Base-by-base conservation (phyloP, 2,329 filamentous ascomycete species). In the Phialocephala subalpina region DNA sequence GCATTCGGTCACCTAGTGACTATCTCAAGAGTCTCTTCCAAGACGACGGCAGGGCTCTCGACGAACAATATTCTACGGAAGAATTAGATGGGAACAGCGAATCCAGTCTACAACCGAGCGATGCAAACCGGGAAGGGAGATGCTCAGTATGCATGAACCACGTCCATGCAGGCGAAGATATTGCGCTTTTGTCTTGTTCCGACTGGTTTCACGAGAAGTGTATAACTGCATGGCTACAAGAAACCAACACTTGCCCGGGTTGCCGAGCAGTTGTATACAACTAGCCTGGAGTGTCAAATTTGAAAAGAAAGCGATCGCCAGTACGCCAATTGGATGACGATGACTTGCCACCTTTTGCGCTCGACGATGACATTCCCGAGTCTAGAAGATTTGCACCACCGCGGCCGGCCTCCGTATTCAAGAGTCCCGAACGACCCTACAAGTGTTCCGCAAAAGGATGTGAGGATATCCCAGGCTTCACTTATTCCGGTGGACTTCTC, bases 111-210 rank as follows among this genome's bases (percentile, higher is more conserved):
- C 18, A 49, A 11, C n/a, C 20, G 11, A 9, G 20, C 45, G 18
- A 22, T 25, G 45, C 45, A 3, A 49, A 49, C 12, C 76, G 81
- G 0, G 86, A 88, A 62, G 79, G 81, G 6, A 92, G 90, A 75
- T 99, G 96, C 78, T 94, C 92, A 38, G 97, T 99, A 65, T 99
- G 96, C 79, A 97, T 98, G 82, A 94, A 97, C 62, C 87, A 92
- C 33, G 90, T 97, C 68, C 84, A 87, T 29, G 75, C 91, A 38
- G 91, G 89, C 12, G 89, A 92, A 35, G 88, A 92, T 75, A 92
- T 95, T 6, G 87, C 92, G 0, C 85, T 90, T 55, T 80, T 99
- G 59, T 94, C 94, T 0, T 99, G 96, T 80, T 91, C 88, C 65
- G 96, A 99, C 76, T 97, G 93, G 93, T 98, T 97, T 77, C 95